These are phyloP conservation scores for Clarireedia homoeocarpa DNA, from an alignment of 2,329 filamentous ascomycete species.

Conservation along the genomic window DNA sequence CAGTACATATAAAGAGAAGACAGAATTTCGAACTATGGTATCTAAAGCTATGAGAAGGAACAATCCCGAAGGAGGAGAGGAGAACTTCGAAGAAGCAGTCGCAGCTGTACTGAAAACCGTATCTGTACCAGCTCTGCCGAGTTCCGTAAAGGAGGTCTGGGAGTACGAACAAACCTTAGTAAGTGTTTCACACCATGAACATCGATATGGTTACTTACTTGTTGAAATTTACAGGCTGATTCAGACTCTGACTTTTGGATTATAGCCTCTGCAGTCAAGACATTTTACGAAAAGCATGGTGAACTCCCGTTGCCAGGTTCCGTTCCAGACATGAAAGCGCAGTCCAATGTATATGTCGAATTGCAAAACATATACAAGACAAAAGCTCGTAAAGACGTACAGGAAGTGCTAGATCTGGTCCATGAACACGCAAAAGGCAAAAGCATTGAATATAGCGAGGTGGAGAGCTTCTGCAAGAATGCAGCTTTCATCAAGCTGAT, in stretches of 20 bases:
- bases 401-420: slow-evolving; percentile 63
- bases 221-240: slow-evolving; percentile 34
- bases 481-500: slow-evolving; percentile 88
- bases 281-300: slow-evolving; percentile 66
- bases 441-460: slow-evolving; percentile 59
- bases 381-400: slow-evolving; percentile 72
- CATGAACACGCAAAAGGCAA: slow-evolving; percentile 42
- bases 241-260: slow-evolving; percentile 69
- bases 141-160: slow-evolving; percentile 70
- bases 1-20: slow-evolving; percentile 75
- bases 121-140: slow-evolving; percentile 57
- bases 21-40: slow-evolving; percentile 67
- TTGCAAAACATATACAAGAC: slow-evolving; percentile 89
- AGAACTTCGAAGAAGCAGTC: slow-evolving; percentile 93
- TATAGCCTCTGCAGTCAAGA: slow-evolving; percentile 69
- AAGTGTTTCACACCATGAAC: slow-evolving; percentile 32
- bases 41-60: slow-evolving; percentile 58
- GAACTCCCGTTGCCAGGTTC: slow-evolving; percentile 77
- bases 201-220: too few species aligned
- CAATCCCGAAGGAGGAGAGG: slow-evolving; percentile 80
- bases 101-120: slow-evolving; percentile 85
- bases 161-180: slow-evolving; percentile 48
- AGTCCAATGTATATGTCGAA: slow-evolving; percentile 80
- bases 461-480: slow-evolving; percentile 92
- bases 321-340: slow-evolving; percentile 95